Evolutionary conservation across 225 moss, liverwort and hornwort species (phyloP), one percentile per base, ranked within the genome.

Genomic region (Marchantia polymorpha): DNA sequence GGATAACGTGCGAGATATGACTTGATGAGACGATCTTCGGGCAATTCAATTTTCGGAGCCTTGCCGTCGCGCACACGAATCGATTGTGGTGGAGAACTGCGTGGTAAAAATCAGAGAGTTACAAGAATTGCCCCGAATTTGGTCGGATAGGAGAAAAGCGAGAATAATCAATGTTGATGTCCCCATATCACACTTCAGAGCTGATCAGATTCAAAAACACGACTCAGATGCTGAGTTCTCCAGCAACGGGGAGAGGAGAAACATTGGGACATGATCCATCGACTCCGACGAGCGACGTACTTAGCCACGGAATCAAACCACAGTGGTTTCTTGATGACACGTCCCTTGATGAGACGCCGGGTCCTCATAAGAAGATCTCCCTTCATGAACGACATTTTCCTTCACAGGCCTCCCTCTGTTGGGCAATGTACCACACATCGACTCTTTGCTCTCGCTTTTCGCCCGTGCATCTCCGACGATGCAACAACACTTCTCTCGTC

Each of bases 1-100:
- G 93, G 90, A 87, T 97, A 92, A n/a, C 97, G 92, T 74, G 94
- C 90, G 79, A 88, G 89, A 75, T 94, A 97, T 10, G 94, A 89
- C 84, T 89, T 89, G 81, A 97, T 86, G 74, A 97, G 83, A 51
- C 93, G 88, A 78, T 99, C 94, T 88, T 94, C 92, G 12, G 90
- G 89, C 13, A 93, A 78, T 74, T 76, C 79, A 66, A 99, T 92
- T 78, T 91, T 93, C 27, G 93, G 91, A 74, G 93, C 86, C 86
- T 88, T 94, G 71, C 86, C 91, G 80, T 91, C 89, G 48, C 85
- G 82, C 29, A 83, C 73, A 64, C 93, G 88, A 81, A 92, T 99
- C 8, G 91, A 85, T 82, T 90, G 89, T 10, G 94, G 93, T 51
- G 92, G 94, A 27, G 80, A 81, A 84, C 93, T 97, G 91, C 86